Conservation (phyloP, 805 yeast genomes). For the Teunomyces pallodes region DNA sequence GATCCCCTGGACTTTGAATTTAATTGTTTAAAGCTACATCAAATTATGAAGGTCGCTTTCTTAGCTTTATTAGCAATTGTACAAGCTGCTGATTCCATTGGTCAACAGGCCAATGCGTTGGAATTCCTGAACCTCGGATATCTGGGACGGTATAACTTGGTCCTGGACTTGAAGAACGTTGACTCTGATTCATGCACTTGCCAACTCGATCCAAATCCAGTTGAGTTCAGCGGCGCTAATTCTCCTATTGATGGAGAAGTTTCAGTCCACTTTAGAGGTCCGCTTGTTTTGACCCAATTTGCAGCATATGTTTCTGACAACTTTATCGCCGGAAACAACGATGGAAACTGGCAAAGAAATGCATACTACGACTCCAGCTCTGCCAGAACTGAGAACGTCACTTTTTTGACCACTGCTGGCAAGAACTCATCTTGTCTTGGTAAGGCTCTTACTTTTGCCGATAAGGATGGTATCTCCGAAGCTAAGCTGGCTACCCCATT, state of each 20-base stretch:
- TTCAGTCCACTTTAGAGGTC: conserved; percentile 80
- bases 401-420: conserved; percentile 67
- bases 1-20: not conserved
- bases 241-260: conserved; percentile 68
- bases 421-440: conserved; percentile 62
- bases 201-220: conserved; percentile 32
- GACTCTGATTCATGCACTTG: conserved; percentile 48
- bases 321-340: conserved; percentile 32
- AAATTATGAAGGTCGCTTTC: not conserved
- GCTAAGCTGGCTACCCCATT: conserved; percentile 50
- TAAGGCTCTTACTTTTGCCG: conserved; percentile 63
- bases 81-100: not conserved
- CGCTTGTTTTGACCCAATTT: conserved; percentile 57
- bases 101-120: conserved; percentile 26
- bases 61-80: conserved; percentile 2
- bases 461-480: conserved; percentile 48
- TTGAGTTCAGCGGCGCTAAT: conserved; percentile 53
- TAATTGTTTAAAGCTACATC: not conserved
- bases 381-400: conserved; percentile 57
- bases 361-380: conserved; percentile 56
- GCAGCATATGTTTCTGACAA: conserved; percentile 55
- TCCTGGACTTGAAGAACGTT: conserved; percentile 40
- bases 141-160: conserved; percentile 50
- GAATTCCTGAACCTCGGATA: conserved; percentile 57
- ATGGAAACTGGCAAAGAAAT: conserved; percentile 54